Percentiles rank a stretch among this genome's conserved stretches.
phyloP scores from a whole-genome alignment of 306 rosid genomes.

The Gynostemma pentaphyllum region DNA sequence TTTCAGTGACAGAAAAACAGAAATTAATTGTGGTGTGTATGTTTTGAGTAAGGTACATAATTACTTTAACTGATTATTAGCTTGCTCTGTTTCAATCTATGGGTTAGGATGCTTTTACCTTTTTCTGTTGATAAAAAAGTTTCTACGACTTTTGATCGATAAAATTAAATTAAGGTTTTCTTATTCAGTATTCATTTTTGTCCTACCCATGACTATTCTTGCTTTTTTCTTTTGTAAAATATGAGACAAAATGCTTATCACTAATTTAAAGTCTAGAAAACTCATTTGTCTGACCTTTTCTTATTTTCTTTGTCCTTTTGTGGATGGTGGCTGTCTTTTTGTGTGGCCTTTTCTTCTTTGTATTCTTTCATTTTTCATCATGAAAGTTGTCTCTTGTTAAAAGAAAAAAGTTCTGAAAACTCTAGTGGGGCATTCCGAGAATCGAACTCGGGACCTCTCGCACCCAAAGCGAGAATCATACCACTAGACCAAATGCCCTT shows the following conservation, averaged over 20 bases:
- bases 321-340: too few relatives aligned
- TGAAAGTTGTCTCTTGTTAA: too few relatives aligned
- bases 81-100: too few relatives aligned
- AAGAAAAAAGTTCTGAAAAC: not conserved
- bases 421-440: conserved; percentile 8
- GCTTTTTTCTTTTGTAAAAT: not conserved
- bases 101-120: too few relatives aligned
- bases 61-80: too few relatives aligned
- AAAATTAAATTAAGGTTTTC: not conserved
- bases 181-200: not conserved
- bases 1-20: not conserved
- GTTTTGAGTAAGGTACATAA: not conserved
- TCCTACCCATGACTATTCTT: not conserved
- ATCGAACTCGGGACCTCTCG: conserved; percentile 5
- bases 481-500: too few relatives aligned
- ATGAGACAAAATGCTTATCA: not conserved
- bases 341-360: too few relatives aligned
- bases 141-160: not conserved
- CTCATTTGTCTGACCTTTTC: too few relatives aligned
- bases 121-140: too few relatives aligned
- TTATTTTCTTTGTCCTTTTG: too few relatives aligned
- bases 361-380: too few relatives aligned
- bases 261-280: not conserved
- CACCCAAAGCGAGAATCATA: too few relatives aligned
- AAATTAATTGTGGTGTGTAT: not conserved